Conservation (phyloP, 2,329 filamentous ascomycete species). For the Myotisia sp. region DNA sequence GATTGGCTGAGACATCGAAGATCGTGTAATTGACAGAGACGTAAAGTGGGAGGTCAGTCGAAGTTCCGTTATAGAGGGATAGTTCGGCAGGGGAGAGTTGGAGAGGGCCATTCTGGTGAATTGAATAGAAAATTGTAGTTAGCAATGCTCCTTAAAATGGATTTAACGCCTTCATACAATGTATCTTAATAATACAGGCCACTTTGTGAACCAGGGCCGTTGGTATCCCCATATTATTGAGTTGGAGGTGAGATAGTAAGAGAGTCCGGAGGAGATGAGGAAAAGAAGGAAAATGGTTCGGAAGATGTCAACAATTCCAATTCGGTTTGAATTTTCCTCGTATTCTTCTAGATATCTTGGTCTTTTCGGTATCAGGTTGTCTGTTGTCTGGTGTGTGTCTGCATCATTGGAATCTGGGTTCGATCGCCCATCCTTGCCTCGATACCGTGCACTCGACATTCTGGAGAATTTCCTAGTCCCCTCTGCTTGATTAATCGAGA, state of each 20-base stretch:
- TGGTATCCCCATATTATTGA: conserved; percentile 54
- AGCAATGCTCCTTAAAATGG: conserved; percentile 5
- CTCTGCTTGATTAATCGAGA: too few relatives aligned
- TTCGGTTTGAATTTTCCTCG: conserved; percentile 7
- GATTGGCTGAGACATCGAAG: conserved; percentile 47
- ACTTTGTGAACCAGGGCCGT: conserved; percentile 45
- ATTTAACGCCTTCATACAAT: conserved; percentile 36
- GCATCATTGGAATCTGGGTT: too few relatives aligned
- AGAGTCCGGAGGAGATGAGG: conserved; percentile 37
- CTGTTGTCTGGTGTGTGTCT: too few relatives aligned
- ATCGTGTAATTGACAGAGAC: conserved; percentile 62
- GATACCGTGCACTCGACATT: too few relatives aligned
- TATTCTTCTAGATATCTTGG: too few relatives aligned
- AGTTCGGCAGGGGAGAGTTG: conserved; percentile 65
- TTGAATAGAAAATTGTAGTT: conserved; percentile 4
- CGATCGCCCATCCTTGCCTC: too few relatives aligned
- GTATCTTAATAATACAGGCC: conserved; percentile 44
- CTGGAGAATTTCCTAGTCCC: too few relatives aligned
- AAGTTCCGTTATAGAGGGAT: conserved; percentile 58
- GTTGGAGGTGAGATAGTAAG: conserved; percentile 62
- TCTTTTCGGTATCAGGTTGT: too few relatives aligned
- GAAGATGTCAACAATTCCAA: conserved; percentile 12
- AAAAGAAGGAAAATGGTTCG: conserved; percentile 9
- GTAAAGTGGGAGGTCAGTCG: conserved; percentile 66
- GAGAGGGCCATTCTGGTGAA: conserved; percentile 40